A percentile compares a stretch with the other conserved stretches of the same genome.
Conservation (phyloP, 2,329 filamentous ascomycete genomes). For the Stachybotrys elegans region DNA sequence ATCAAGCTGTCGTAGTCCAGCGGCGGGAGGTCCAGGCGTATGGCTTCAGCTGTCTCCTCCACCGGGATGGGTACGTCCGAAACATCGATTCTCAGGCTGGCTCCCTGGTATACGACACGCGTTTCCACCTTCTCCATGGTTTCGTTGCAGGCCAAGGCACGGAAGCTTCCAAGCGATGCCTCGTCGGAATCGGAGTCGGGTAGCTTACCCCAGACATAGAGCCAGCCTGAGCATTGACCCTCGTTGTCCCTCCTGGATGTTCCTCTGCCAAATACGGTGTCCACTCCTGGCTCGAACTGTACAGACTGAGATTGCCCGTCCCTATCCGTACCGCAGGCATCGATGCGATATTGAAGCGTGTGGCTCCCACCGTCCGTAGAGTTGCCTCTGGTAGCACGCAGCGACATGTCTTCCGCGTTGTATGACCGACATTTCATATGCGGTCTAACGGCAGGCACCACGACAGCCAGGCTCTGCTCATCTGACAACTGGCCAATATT, state of each 20-base stretch:
- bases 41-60: conserved; percentile 15
- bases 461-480: conserved; percentile 16
- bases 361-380: neutral
- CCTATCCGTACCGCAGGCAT: neutral
- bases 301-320: no score
- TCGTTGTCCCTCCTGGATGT: conserved; percentile 14
- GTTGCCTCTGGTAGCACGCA: neutral
- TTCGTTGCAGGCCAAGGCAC: conserved; percentile 33
- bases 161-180: conserved; percentile 22
- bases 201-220: conserved; percentile 30
- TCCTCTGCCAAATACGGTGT: conserved; percentile 13
- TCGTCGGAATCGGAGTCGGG: conserved; percentile 14
- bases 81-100: conserved; percentile 20
- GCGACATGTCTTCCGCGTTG: neutral
- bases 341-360: neutral
- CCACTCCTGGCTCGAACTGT: no score
- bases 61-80: conserved; percentile 19
- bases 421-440: conserved; percentile 14
- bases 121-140: conserved; percentile 23
- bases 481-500: conserved; percentile 7
- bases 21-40: conserved; percentile 15
- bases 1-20: conserved; percentile 24
- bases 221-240: conserved; percentile 23
- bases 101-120: conserved; percentile 16
- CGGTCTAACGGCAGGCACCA: conserved; percentile 25